Conservation (phyloP, 257 asterid genomes). For the Nicotiana otophora region DNA sequence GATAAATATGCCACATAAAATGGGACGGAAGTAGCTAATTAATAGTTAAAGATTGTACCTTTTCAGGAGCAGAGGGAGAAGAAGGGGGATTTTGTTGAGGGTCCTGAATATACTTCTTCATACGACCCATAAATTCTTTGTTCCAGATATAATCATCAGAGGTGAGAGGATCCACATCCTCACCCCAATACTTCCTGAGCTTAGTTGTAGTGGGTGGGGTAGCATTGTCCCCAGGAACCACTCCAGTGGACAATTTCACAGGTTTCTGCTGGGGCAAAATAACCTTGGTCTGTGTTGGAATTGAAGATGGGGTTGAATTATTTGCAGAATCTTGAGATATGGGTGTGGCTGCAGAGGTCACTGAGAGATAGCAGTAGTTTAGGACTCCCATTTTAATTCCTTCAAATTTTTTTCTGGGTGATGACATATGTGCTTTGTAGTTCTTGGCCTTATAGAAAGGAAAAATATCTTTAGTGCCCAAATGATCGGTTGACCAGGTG, state of each 20-base stretch:
- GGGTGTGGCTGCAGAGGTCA: constrained; percentile 59
- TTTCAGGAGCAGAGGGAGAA: constrained; percentile 22
- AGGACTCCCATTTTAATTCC: constrained; percentile 37
- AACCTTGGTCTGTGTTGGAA: constrained; percentile 51
- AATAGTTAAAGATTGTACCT: constrained; percentile 29
- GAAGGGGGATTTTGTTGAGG: constrained; percentile 28
- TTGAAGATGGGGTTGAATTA: background rate
- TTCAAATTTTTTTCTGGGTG: background rate
- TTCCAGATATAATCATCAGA: constrained; percentile 84
- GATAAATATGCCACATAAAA: too few species aligned
- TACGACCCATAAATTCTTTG: constrained; percentile 81
- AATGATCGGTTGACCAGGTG: background rate
- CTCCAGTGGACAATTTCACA: constrained; percentile 81
- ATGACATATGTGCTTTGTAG: background rate
- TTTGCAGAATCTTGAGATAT: constrained; percentile 45
- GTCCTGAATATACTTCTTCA: constrained; percentile 59
- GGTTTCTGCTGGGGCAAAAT: constrained; percentile 70
- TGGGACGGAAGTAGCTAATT: too few species aligned
- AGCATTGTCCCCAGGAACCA: constrained; percentile 79
- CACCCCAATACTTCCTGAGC: constrained; percentile 94
- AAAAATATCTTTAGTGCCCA: background rate
- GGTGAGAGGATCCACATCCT: constrained; percentile 77
- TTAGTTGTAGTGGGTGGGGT: constrained; percentile 74
- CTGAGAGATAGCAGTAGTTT: constrained; percentile 51
- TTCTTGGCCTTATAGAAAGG: background rate